Percentiles rank a stretch among this genome's conserved stretches.
Evolutionary conservation across 2,329 filamentous ascomycete genomes (phyloP).

Genomic region (Stemphylium beticola): DNA sequence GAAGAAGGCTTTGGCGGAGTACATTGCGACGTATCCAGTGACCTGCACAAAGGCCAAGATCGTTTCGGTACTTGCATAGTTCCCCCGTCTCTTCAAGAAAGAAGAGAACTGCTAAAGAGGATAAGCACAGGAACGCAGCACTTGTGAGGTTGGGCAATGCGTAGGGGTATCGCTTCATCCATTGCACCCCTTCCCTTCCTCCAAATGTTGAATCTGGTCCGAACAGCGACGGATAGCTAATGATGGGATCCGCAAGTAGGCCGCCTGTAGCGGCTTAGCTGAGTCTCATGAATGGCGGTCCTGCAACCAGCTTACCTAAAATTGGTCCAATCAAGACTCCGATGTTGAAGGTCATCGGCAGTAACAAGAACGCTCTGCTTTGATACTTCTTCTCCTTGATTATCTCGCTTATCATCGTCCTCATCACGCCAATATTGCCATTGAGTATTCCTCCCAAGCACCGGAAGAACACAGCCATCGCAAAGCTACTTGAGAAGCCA

Average conservation of each 20-base stretch:
- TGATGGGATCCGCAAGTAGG: constrained; percentile 69
- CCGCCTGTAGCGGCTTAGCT: constrained; percentile 60
- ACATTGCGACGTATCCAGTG: constrained; percentile 46
- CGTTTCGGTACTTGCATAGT: constrained; percentile 47
- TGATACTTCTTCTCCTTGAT: constrained; percentile 71
- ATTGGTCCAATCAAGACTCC: constrained; percentile 56
- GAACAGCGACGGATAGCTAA: constrained; percentile 67
- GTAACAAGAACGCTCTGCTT: constrained; percentile 62
- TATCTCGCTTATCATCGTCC: constrained; percentile 76
- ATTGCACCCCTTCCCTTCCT: constrained; percentile 63
- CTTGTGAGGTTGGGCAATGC: constrained; percentile 73
- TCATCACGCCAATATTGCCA: constrained; percentile 76
- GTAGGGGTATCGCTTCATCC: constrained; percentile 71
- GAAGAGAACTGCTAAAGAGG: constrained; percentile 63
- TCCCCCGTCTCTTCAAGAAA: constrained; percentile 68
- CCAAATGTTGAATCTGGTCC: constrained; percentile 64
- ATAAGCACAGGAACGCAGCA: constrained; percentile 63
- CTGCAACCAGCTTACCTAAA: constrained; percentile 31
- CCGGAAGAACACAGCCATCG: constrained; percentile 67
- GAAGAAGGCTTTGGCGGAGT: constrained; percentile 32
- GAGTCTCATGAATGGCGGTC: neutral
- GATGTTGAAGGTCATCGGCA: constrained; percentile 73
- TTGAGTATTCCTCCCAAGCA: constrained; percentile 71
- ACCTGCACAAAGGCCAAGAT: constrained; percentile 50
- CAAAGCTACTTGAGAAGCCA: constrained; percentile 70